Conservation (phyloP, 257 asterid species). For the Solanum phureja region DNA sequence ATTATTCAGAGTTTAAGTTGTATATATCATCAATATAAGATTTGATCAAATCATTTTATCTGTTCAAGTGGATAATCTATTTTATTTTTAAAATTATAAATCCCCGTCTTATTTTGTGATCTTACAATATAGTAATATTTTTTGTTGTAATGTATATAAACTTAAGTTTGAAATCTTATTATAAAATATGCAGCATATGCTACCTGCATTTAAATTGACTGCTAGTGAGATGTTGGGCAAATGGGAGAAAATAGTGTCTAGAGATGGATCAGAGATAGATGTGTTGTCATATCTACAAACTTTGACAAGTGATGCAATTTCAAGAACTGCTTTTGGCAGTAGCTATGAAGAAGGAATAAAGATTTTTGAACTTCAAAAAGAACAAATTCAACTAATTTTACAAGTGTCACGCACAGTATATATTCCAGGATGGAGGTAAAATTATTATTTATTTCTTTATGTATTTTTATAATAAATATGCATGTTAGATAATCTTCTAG, state of each 20-base stretch:
- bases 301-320: conserved; percentile 13
- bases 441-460: background rate
- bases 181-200: conserved; percentile 2
- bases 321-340: conserved; percentile 1
- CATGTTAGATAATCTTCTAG: background rate
- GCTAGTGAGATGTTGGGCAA: background rate
- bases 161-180: background rate
- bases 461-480: background rate
- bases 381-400: background rate
- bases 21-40: too few relatives aligned
- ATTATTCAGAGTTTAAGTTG: too few relatives aligned
- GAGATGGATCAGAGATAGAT: background rate
- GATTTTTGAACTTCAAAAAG: conserved; percentile 9
- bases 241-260: conserved; percentile 6
- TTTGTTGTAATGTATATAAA: background rate
- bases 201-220: conserved; percentile 5
- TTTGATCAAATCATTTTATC: too few relatives aligned
- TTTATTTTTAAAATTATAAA: background rate
- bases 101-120: background rate
- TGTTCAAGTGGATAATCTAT: background rate
- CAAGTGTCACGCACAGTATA: background rate
- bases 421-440: conserved; percentile 7
- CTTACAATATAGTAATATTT: background rate
- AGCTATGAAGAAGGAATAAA: conserved; percentile 6
- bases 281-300: conserved; percentile 3